These are phyloP conservation scores for Sarcodon aspratus DNA, from an alignment of 768 basidiomycete genomes.

Conservation along the genomic window DNA sequence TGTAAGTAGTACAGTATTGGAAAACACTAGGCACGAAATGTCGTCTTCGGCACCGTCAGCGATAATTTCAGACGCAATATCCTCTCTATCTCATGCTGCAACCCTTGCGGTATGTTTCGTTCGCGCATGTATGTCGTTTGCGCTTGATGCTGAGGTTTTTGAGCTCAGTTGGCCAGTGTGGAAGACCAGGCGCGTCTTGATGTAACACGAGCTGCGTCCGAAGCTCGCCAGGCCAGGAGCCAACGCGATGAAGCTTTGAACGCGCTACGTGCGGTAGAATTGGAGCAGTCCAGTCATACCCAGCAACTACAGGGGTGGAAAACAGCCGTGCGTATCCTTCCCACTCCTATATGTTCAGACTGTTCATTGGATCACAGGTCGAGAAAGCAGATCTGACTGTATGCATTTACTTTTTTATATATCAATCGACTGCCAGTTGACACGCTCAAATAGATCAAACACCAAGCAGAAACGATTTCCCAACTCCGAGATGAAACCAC, in stretches of 20 bases:
- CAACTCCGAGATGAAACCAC: constrained; percentile 52
- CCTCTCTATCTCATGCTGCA: background rate
- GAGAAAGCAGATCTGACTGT: constrained; percentile 49
- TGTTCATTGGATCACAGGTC: constrained; percentile 23
- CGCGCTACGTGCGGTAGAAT: constrained; percentile 28
- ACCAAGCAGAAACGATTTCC: constrained; percentile 48
- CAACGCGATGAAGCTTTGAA: constrained; percentile 41
- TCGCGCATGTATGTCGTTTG: background rate
- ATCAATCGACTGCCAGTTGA: background rate
- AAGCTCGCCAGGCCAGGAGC: constrained; percentile 32
- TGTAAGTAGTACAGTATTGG: too few species aligned
- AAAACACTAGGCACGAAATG: too few species aligned
- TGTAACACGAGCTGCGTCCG: constrained; percentile 33
- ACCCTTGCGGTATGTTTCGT: background rate
- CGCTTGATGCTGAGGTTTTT: background rate
- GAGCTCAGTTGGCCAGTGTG: constrained; percentile 35
- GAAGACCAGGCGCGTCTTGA: constrained; percentile 47
- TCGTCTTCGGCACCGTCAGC: background rate
- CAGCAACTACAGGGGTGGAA: constrained; percentile 28
- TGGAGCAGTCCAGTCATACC: constrained; percentile 39
- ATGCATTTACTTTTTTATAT: constrained; percentile 8
- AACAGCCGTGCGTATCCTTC: constrained; percentile 31
- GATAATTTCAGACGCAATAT: background rate
- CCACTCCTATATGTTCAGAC: background rate
- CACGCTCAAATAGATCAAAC: constrained; percentile 30